Conservation (phyloP, 805 yeast genomes). For the Candida chilensis region DNA sequence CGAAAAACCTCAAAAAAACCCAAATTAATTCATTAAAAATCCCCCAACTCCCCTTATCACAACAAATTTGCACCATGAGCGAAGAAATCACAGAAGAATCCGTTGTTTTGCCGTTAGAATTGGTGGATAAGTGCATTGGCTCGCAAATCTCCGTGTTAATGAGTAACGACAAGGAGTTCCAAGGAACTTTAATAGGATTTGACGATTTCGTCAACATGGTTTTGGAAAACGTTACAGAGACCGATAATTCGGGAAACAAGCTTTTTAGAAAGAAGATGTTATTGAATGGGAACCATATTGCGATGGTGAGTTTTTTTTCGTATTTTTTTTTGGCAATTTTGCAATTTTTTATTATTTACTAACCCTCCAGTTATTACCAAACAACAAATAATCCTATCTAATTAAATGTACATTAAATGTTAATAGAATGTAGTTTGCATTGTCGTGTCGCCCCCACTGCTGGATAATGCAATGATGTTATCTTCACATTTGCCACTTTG, state of each 20-base stretch:
- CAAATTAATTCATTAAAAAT: too few species aligned
- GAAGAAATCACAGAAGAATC: conserved; percentile 1
- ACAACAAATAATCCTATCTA: too few species aligned
- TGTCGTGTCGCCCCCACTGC: too few species aligned
- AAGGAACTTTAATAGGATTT: conserved; percentile 85
- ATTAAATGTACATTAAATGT: too few species aligned
- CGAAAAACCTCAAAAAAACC: too few species aligned
- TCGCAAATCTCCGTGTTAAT: conserved; percentile 68
- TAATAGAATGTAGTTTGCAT: too few species aligned
- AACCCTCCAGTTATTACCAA: too few species aligned
- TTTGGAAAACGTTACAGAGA: conserved; percentile 69
- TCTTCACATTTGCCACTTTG: too few species aligned
- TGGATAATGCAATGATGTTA: too few species aligned
- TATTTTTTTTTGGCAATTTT: conserved; percentile 2
- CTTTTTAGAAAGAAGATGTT: conserved; percentile 50
- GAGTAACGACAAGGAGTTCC: conserved; percentile 59
- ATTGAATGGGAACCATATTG: conserved; percentile 62
- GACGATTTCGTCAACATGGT: conserved; percentile 95
- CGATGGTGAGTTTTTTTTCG: conserved; percentile 38
- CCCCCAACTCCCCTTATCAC: too few species aligned
- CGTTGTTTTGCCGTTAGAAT: conserved; percentile 61
- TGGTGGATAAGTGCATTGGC: conserved; percentile 83
- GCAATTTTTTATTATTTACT: too few species aligned
- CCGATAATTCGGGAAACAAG: conserved; percentile 31
- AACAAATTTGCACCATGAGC: background rate